These are phyloP conservation scores for Dryadomyces sulphureus DNA, from an alignment of 2,329 filamentous ascomycete species.

Conservation along the genomic window DNA sequence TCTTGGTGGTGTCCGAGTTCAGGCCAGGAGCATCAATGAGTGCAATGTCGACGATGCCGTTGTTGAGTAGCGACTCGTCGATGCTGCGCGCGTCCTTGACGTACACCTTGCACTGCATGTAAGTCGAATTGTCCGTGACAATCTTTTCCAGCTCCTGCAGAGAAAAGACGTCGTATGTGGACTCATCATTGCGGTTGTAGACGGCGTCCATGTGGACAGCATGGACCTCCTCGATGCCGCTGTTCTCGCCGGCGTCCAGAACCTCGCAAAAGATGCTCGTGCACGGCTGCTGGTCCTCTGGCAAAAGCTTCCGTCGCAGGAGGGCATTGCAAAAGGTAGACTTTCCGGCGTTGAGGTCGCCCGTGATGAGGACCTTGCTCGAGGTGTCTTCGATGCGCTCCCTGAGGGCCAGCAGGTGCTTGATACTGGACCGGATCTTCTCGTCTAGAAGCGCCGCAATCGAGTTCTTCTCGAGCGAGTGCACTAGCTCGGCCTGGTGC, in stretches of 20 bases:
- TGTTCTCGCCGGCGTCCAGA: constrained; percentile 80
- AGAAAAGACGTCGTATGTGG: constrained; percentile 78
- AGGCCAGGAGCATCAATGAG: constrained; percentile 92
- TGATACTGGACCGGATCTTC: constrained; percentile 86
- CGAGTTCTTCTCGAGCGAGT: constrained; percentile 84
- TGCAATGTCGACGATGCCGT: constrained; percentile 94
- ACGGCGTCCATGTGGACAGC: constrained; percentile 68
- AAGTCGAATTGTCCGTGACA: constrained; percentile 75
- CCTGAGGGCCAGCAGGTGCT: constrained; percentile 71
- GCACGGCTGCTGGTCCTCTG: constrained; percentile 95
- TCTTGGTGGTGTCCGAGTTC: constrained; percentile 93
- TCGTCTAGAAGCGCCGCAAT: constrained; percentile 84
- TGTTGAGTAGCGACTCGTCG: constrained; percentile 89
- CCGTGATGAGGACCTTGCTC: constrained; percentile 91
- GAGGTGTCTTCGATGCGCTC: constrained; percentile 95
- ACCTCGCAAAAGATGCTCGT: constrained; percentile 98
- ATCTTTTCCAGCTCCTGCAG: constrained; percentile 73
- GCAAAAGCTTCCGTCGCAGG: constrained; percentile 76
- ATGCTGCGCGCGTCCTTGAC: constrained; percentile 79
- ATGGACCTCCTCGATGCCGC: constrained; percentile 85
- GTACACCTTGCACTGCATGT: constrained; percentile 94
- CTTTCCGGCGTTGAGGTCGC: constrained; percentile 92
- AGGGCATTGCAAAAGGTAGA: constrained; percentile 99
- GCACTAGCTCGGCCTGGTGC: constrained; percentile 79
- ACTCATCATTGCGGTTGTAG: constrained; percentile 85